These are phyloP conservation scores for Xerophyta viscosa DNA, from an alignment of 106 monocot species.

Conservation along the genomic window DNA sequence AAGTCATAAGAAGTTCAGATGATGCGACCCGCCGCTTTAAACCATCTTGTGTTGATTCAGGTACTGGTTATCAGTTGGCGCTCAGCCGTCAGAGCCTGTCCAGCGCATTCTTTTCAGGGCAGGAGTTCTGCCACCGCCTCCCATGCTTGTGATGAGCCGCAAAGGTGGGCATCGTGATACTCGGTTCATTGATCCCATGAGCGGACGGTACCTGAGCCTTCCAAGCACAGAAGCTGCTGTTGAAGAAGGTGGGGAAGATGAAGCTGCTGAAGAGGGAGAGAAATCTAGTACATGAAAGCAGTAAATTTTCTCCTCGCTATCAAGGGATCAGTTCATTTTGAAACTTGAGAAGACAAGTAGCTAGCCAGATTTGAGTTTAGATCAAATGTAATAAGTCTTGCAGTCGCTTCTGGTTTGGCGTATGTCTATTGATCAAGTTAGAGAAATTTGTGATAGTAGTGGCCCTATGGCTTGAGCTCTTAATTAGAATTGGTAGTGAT, in stretches of 20 bases:
- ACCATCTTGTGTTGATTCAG: conserved; percentile 17
- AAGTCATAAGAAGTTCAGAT: too few relatives aligned
- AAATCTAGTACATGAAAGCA: not conserved
- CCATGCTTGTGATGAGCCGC: conserved; percentile 56
- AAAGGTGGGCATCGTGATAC: conserved; percentile 78
- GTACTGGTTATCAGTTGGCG: conserved; percentile 91
- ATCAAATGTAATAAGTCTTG: too few relatives aligned
- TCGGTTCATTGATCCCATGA: conserved; percentile 65
- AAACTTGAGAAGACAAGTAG: too few relatives aligned
- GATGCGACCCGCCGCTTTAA: too few relatives aligned
- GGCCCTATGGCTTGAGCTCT: too few relatives aligned
- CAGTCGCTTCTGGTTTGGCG: too few relatives aligned
- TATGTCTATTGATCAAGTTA: too few relatives aligned
- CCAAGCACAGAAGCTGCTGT: not conserved
- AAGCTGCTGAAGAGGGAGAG: conserved; percentile 9
- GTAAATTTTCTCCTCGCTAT: too few relatives aligned
- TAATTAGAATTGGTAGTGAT: too few relatives aligned
- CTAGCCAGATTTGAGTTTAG: too few relatives aligned
- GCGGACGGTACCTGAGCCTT: conserved; percentile 34
- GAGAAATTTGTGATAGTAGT: too few relatives aligned
- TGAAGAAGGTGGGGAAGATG: conserved; percentile 8
- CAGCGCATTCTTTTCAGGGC: conserved; percentile 81
- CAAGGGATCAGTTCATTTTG: too few relatives aligned
- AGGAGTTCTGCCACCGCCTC: conserved; percentile 76
- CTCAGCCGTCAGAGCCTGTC: conserved; percentile 81